Base-by-base conservation (phyloP, 352 stramenopile genomes). In the Hyaloperonospora arabidopsidis region DNA sequence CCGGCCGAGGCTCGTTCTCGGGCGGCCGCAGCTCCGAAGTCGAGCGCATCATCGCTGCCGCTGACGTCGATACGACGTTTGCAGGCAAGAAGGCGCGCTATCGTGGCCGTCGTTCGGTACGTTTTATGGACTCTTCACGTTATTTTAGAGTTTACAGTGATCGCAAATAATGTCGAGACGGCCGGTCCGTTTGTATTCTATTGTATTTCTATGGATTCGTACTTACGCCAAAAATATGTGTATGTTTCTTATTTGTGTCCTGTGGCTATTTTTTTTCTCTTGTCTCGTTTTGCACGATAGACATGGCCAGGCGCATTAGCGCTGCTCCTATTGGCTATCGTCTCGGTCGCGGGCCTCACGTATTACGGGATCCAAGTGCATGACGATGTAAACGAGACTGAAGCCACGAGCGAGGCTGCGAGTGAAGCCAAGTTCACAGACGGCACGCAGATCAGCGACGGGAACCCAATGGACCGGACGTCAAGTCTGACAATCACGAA, bases 11-110 rank as follows among this genome's bases (percentile, higher is more conserved):
- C 49, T 77, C 72, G 22, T 75, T 78, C 52, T 80, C 74, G 13
- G 68, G 54, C 36, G 63, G 61, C 6, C 74, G 79, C 51, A 85
- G 62, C 71, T 90, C 79, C 19, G 79, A 90, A 47, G 77, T 90
- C 43, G 79, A 90, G 70, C 79, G 79, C 43, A 90, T 90, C 63
- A 86, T 90, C 63, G 79, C 79, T 6, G 64, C 79, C 23, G 79
- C 79, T 41, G 79, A 90, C 39, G 77, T 90, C 15, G 79, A 87
- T 67, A 87, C 79, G 41, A 88, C 77, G 2, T 90, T 87, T 57
- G 77, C 77, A 11, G 79, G 79, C 63, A 87, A 87, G 67, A 88
- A 87, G 49, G 69, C 65, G 43, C 70, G 74, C 28, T 90, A 90
- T 52, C 73, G 79, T 46, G 79, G 79, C 11, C 76, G 79, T 36